Percentiles rank a stretch among this genome's conserved stretches.
phyloP scores from a whole-genome alignment of 1,284 basidiomycete species.

The Apiotrichum laibachii region DNA sequence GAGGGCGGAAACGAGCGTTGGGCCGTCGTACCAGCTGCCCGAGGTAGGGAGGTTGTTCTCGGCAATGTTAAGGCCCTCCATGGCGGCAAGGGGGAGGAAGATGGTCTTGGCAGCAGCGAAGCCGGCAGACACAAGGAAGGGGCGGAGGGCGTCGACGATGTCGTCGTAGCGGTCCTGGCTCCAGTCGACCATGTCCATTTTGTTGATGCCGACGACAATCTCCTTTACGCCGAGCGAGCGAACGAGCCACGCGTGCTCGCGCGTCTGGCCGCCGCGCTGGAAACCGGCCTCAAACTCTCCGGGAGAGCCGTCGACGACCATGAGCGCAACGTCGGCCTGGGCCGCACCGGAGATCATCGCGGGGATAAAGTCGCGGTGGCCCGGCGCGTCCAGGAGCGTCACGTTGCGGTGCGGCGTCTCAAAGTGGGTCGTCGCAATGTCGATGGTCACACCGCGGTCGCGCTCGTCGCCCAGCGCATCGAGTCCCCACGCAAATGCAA shows the following conservation, averaged over 20 bases:
- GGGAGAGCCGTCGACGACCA: conserved; percentile 87
- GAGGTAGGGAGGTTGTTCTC: conserved; percentile 39
- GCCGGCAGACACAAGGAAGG: conserved; percentile 83
- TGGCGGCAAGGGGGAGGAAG: conserved; percentile 87
- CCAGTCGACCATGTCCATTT: conserved; percentile 88
- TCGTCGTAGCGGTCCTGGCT: conserved; percentile 76
- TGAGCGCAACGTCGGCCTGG: conserved; percentile 90
- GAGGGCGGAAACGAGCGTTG: conserved; percentile 77
- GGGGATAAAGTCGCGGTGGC: conserved; percentile 95
- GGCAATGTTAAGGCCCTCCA: conserved; percentile 77
- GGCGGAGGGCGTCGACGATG: conserved; percentile 69
- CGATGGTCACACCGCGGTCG: conserved; percentile 95
- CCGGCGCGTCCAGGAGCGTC: conserved; percentile 92
- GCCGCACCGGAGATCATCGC: conserved; percentile 99
- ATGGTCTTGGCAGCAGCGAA: conserved; percentile 73
- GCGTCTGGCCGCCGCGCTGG: conserved; percentile 89
- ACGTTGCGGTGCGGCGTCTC: conserved; percentile 73
- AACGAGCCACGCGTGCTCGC: conserved; percentile 90
- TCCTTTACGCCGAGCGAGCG: conserved; percentile 92
- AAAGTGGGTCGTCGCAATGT: conserved; percentile 83
- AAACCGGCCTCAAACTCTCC: conserved; percentile 98
- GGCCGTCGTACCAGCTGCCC: conserved; percentile 75
- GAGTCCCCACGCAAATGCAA: conserved; percentile 96
- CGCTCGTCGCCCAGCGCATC: conserved; percentile 92
- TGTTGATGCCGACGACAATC: conserved; percentile 90